These are phyloP conservation scores for Clitoria ternatea DNA, from an alignment of 306 rosid genomes.

Conservation along the genomic window DNA sequence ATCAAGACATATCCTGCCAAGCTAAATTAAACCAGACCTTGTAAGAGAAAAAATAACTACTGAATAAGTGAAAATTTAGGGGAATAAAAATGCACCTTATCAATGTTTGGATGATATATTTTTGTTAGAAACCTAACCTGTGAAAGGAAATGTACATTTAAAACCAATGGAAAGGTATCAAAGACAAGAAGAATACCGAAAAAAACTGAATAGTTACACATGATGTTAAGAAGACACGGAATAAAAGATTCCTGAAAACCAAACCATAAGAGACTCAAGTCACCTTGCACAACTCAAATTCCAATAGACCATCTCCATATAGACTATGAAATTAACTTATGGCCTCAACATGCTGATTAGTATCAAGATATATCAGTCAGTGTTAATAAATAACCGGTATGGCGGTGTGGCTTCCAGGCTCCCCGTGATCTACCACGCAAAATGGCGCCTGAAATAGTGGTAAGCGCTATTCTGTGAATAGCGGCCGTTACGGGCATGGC, in stretches of 20 bases:
- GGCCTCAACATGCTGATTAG: background rate
- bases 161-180: slow-evolving; percentile 3
- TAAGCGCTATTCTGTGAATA: too few species aligned
- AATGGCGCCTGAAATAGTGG: too few species aligned
- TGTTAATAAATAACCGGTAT: too few species aligned
- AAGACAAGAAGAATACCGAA: background rate
- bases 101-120: slow-evolving; percentile 95
- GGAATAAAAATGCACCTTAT: slow-evolving; percentile 53
- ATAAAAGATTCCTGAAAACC: background rate
- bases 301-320: background rate
- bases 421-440: too few species aligned
- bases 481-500: too few species aligned
- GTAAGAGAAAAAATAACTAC: slow-evolving; percentile 9
- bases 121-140: slow-evolving; percentile 96
- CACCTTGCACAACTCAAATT: background rate
- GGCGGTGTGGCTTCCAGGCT: too few species aligned
- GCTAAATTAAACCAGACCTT: slow-evolving; percentile 38
- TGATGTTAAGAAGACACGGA: background rate
- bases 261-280: background rate
- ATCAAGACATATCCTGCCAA: slow-evolving; percentile 86
- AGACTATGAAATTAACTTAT: background rate
- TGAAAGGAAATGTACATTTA: slow-evolving; percentile 13
- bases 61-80: background rate
- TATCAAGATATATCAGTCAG: too few species aligned
- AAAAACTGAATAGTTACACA: background rate